phyloP scores from a whole-genome alignment of 805 yeast species.

The Kregervanrija delftensis region DNA sequence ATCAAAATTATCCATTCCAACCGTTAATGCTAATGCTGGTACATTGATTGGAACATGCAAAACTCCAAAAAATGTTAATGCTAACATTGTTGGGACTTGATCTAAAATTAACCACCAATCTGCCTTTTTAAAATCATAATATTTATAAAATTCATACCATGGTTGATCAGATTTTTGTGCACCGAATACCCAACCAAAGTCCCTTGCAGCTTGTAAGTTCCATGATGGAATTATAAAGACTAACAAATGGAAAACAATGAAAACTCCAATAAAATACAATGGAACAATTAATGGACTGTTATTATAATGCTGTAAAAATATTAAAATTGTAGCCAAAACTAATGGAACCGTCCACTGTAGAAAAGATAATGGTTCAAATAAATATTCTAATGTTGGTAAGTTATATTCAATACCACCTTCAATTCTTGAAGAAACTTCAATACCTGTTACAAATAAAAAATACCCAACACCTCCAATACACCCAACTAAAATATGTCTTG shows the following conservation, averaged over 20 bases:
- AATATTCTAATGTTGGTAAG: conserved; percentile 42
- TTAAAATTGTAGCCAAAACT: conserved; percentile 49
- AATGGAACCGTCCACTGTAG: conserved; percentile 71
- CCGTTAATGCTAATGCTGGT: conserved; percentile 91
- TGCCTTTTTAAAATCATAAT: conserved; percentile 65
- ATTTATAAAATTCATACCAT: conserved; percentile 83
- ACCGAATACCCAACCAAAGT: conserved; percentile 78
- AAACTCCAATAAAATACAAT: conserved; percentile 65
- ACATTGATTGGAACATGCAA: conserved; percentile 96
- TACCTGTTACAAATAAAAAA: conserved; percentile 81
- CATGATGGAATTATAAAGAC: conserved; percentile 61
- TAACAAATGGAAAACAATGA: conserved; percentile 60
- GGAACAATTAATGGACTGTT: conserved; percentile 74
- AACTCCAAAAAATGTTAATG: conserved; percentile 91
- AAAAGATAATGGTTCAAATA: conserved; percentile 38
- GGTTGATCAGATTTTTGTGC: conserved; percentile 60
- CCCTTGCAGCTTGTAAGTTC: conserved; percentile 54
- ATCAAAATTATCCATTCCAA: conserved; percentile 78
- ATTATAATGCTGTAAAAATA: conserved; percentile 52
- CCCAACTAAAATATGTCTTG: conserved; percentile 91
- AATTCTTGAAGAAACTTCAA: conserved; percentile 82
- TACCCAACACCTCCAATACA: conserved; percentile 99
- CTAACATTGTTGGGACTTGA: conserved; percentile 89
- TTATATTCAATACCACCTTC: conserved; percentile 69
- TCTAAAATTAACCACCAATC: conserved; percentile 63